Evolutionary conservation across 768 basidiomycete species (phyloP), one percentile per base, ranked within the genome.

Genomic region (Rhodotorula diobovata): DNA sequence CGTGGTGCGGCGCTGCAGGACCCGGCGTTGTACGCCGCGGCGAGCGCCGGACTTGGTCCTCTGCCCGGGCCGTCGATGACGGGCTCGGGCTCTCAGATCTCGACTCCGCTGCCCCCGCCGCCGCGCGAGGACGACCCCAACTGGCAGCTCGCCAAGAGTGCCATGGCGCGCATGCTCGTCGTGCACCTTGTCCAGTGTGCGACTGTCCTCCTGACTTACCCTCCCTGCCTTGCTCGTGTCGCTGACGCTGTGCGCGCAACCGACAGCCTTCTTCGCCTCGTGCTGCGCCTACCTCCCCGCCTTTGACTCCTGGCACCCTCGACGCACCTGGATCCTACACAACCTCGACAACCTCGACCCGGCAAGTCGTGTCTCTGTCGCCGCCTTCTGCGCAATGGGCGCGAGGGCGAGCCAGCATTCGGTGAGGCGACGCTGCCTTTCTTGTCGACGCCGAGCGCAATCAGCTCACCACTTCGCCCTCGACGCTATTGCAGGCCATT

Each of bases 261-360:
- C n/a, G n/a, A 4, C 54, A 71, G 64, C 70, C 32, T 71, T 71
- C 39, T 66, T 66, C 70, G 41, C 37, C 20, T 71, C 70, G 21
- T 71, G 70, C 56, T 71, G 70, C 41, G 64, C 70, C 37, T 71
- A 62, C 61, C 61, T 71, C 12, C 70, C 70, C 4, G n/a, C 53
- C 37, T 66, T 71, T 41, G 30, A 56, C 37, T 37, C 46, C 16
- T 71, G 65, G 64, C 54, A 56, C 64, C 25, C 39, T 18, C 60
- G 65, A 5, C 60, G 57, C 11, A 11, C 15, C 8, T 48, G 45
- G 53, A 48, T 71, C 32, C 37, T 61, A 23, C 55, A 8, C 10
- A 50, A 71, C 39, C 35, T 71, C 48, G 64, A 71, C 46, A 41
- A 50, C 25, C 64, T 71, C 48, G 64, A 63, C n/a, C 60, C 70